A percentile compares a stretch with the other conserved stretches of the same genome.
Evolutionary conservation across 192 early-diverging fungal genomes (phyloP).

Genomic region (Podila verticillata): DNA sequence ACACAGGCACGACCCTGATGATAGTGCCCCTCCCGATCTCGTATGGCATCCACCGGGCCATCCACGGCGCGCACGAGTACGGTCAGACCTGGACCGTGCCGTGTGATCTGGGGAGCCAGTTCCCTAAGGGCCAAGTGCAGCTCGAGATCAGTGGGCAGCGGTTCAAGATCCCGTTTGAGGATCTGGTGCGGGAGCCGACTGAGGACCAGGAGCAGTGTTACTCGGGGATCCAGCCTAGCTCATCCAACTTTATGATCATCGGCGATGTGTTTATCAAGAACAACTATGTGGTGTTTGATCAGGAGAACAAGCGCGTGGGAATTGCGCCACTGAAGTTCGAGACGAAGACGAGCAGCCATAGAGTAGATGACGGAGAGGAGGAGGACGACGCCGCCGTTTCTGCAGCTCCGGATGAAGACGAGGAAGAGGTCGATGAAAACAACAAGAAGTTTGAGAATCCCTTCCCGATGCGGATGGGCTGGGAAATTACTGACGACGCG

Average conservation of each 20-base stretch:
- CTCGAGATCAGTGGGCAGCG: constrained; percentile 23
- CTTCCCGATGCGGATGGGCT: not conserved
- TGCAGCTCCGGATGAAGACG: not conserved
- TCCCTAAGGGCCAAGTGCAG: constrained; percentile 11
- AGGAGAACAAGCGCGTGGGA: constrained; percentile 55
- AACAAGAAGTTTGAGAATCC: not conserved
- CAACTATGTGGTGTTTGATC: constrained; percentile 67
- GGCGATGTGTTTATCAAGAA: constrained; percentile 68
- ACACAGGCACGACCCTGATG: constrained; percentile 71
- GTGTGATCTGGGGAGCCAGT: constrained; percentile 30
- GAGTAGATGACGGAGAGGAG: not conserved
- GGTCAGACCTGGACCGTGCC: constrained; percentile 40
- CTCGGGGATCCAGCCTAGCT: constrained; percentile 27
- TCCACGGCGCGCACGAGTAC: constrained; percentile 17
- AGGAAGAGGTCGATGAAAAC: not conserved
- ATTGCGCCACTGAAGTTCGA: constrained; percentile 48
- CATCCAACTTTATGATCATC: constrained; percentile 51
- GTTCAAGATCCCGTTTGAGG: constrained; percentile 30
- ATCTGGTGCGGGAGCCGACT: constrained; percentile 2
- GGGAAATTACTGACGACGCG: not conserved
- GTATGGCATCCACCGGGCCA: constrained; percentile 35
- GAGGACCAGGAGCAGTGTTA: constrained; percentile 10
- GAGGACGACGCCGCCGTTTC: not conserved
- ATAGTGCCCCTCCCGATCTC: constrained; percentile 58
- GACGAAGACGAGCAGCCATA: not conserved